These are phyloP conservation scores for Syzygium grande DNA, from an alignment of 345 rosid species.

Conservation along the genomic window DNA sequence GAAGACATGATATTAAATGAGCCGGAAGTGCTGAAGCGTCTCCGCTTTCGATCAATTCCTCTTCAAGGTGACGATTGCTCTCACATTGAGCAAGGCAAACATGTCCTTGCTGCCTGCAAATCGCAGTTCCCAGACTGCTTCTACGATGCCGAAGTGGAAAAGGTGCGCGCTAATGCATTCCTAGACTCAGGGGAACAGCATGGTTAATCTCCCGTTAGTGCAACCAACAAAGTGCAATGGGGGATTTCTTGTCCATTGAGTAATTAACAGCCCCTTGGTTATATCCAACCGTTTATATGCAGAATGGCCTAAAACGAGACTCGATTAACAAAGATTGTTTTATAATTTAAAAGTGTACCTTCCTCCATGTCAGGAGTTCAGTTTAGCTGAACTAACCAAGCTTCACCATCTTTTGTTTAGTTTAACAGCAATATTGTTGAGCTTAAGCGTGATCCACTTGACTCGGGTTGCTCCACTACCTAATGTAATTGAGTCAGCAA, in stretches of 20 bases:
- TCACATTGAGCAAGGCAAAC: conserved; percentile 6
- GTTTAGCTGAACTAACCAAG: background rate
- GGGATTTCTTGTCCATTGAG: background rate
- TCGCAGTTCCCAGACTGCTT: background rate
- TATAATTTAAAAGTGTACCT: background rate
- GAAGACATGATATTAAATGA: conserved; percentile 1
- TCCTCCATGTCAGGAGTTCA: background rate
- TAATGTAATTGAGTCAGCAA: background rate
- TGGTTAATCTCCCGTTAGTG: background rate
- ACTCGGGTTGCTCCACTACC: background rate
- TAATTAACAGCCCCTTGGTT: background rate
- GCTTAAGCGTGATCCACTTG: background rate
- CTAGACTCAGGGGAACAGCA: background rate
- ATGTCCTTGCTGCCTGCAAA: conserved; percentile 4
- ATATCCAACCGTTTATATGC: background rate
- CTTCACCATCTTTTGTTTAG: background rate
- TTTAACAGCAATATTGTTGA: background rate
- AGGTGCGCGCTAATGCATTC: background rate
- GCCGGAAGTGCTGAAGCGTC: background rate
- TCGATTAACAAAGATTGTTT: background rate
- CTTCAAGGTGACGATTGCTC: conserved; percentile 9
- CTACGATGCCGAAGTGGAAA: conserved; percentile 8
- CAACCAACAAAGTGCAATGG: background rate
- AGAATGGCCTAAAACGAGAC: background rate
- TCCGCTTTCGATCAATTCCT: conserved; percentile 10